A percentile compares a stretch with the other conserved stretches of the same genome.
Evolutionary conservation across 495 filamentous ascomycete genomes (phyloP).

Genomic region (Aspergillus conjunctus): DNA sequence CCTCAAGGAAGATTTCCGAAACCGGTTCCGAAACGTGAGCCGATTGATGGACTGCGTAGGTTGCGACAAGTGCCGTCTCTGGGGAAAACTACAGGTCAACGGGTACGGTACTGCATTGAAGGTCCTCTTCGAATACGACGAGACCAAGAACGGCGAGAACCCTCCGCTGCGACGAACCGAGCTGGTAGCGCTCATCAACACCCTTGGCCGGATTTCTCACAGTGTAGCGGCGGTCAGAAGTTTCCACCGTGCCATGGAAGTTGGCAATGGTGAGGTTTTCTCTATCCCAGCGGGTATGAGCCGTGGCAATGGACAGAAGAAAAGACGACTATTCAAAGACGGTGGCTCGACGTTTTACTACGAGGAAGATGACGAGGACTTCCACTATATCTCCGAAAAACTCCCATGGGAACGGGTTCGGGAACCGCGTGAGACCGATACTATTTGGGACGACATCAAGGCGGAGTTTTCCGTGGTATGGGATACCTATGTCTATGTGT

Average conservation of each 20-base stretch:
- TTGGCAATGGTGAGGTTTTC: slow-evolving; percentile 37
- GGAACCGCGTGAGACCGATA: slow-evolving; percentile 35
- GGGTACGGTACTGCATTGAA: slow-evolving; percentile 96
- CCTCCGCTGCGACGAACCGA: slow-evolving; percentile 84
- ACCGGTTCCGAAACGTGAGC: slow-evolving; percentile 94
- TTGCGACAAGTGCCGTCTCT: slow-evolving; percentile 96
- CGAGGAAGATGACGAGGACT: slow-evolving; percentile 45
- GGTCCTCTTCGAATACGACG: slow-evolving; percentile 92
- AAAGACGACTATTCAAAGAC: slow-evolving; percentile 35
- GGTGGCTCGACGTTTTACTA: slow-evolving; percentile 46
- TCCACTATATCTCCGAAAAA: slow-evolving; percentile 35
- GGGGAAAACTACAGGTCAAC: slow-evolving; percentile 96
- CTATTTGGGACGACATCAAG: slow-evolving; percentile 59
- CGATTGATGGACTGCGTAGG: slow-evolving; percentile 98
- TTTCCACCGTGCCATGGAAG: slow-evolving; percentile 65
- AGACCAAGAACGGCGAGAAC: slow-evolving; percentile 70
- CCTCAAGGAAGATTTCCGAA: slow-evolving; percentile 95
- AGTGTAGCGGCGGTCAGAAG: slow-evolving; percentile 72
- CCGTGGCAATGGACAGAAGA: slow-evolving; percentile 23
- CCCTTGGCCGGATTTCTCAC: slow-evolving; percentile 80
- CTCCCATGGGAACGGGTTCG: slow-evolving; percentile 43
- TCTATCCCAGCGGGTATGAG: slow-evolving; percentile 35
- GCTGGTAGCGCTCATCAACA: slow-evolving; percentile 92
- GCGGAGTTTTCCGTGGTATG: slow-evolving; percentile 65
- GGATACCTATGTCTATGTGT: slow-evolving; percentile 61